phyloP scores from a whole-genome alignment of 805 yeast genomes.

The Diddensiella transvaalensis region DNA sequence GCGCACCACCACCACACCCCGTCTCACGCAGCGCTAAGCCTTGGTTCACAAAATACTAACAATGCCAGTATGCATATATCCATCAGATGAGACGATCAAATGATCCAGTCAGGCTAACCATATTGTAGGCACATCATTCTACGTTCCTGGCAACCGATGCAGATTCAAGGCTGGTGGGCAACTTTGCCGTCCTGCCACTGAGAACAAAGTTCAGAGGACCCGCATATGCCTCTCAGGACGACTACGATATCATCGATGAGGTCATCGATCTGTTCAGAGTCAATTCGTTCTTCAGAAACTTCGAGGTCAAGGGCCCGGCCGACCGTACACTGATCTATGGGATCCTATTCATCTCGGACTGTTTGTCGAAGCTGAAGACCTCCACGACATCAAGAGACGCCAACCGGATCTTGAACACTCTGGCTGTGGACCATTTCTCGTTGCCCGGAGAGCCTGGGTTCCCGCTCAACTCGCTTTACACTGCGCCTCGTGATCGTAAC shows the following conservation, averaged over 20 bases:
- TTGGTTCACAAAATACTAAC: too few species aligned
- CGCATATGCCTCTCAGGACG: conserved; percentile 66
- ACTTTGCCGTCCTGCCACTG: conserved; percentile 79
- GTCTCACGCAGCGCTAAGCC: too few species aligned
- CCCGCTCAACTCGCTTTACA: conserved; percentile 78
- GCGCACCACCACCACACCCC: too few species aligned
- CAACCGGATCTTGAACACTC: conserved; percentile 59
- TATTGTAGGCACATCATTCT: conserved; percentile 35
- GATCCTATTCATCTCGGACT: conserved; percentile 81
- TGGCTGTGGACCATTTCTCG: conserved; percentile 81
- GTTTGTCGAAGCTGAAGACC: conserved; percentile 59
- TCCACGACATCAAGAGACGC: conserved; percentile 44
- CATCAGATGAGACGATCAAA: too few species aligned
- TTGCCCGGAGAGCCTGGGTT: conserved; percentile 95
- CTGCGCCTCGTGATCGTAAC: conserved; percentile 66
- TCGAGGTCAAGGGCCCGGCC: conserved; percentile 93
- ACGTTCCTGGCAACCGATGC: conserved; percentile 32
- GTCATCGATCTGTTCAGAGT: conserved; percentile 88
- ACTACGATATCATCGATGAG: conserved; percentile 91
- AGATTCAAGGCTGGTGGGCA: conserved; percentile 49
- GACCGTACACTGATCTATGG: conserved; percentile 94
- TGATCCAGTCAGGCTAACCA: too few species aligned
- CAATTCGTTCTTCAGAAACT: conserved; percentile 92
- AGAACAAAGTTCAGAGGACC: conserved; percentile 88
- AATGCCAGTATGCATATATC: too few species aligned